phyloP scores from a whole-genome alignment of 169 alveolate genomes.

The Plasmodium chabaudi region DNA sequence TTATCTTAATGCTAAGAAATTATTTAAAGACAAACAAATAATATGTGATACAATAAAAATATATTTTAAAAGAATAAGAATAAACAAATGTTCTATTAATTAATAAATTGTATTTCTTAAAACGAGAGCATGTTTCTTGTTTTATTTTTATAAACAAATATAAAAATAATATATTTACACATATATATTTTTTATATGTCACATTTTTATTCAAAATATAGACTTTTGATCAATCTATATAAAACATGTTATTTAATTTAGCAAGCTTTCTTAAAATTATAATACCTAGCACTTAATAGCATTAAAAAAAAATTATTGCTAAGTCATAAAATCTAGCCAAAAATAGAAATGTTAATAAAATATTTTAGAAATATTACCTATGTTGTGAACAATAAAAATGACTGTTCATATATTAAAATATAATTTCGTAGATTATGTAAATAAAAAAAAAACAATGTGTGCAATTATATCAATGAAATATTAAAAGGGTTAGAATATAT shows the following conservation, averaged over 20 bases:
- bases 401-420: background rate
- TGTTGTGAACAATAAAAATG: background rate
- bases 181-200: conserved; percentile 3
- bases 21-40: background rate
- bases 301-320: conserved; percentile 35
- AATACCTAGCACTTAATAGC: conserved; percentile 53
- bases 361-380: conserved; percentile 17
- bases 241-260: conserved; percentile 5
- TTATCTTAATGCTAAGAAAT: background rate
- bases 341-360: conserved; percentile 17
- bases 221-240: conserved; percentile 6
- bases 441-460: conserved; percentile 34
- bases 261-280: background rate
- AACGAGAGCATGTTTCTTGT: background rate
- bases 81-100: background rate
- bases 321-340: conserved; percentile 45
- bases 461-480: conserved; percentile 1
- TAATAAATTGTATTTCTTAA: background rate
- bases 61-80: background rate
- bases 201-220: conserved; percentile 5
- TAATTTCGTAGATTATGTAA: conserved; percentile 1
- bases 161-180: too few species aligned
- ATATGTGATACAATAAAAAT: background rate
- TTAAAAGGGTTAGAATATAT: conserved; percentile 18
- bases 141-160: background rate